These are phyloP conservation scores for Sclerotinia nivalis DNA, from an alignment of 2,329 filamentous ascomycete species.

Conservation along the genomic window DNA sequence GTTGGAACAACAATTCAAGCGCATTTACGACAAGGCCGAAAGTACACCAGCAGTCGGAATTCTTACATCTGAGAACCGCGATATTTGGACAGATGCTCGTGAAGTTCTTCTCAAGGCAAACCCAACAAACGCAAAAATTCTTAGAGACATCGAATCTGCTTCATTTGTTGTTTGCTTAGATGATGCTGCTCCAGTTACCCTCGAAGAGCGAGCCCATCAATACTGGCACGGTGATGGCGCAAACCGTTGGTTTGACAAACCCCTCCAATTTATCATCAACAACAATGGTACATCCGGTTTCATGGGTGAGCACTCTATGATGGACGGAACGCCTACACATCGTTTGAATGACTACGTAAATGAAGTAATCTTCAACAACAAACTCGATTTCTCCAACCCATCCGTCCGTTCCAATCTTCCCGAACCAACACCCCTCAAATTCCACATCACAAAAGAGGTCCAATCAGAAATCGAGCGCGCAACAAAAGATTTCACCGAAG, in stretches of 20 bases:
- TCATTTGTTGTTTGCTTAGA: slow-evolving; percentile 94
- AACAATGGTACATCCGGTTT: slow-evolving; percentile 98
- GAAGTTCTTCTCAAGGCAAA: slow-evolving; percentile 73
- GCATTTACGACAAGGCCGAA: slow-evolving; percentile 77
- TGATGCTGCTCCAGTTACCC: slow-evolving; percentile 84
- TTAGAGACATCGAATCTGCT: slow-evolving; percentile 82
- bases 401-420: slow-evolving; percentile 78
- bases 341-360: slow-evolving; percentile 94
- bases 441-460: slow-evolving; percentile 73
- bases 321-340: slow-evolving; percentile 98
- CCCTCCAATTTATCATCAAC: slow-evolving; percentile 95
- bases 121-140: slow-evolving; percentile 72
- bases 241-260: slow-evolving; percentile 99
- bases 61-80: slow-evolving; percentile 89
- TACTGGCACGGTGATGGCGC: slow-evolving; percentile 98
- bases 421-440: slow-evolving; percentile 75
- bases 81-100: slow-evolving; percentile 86
- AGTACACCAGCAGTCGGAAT: slow-evolving; percentile 74
- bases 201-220: slow-evolving; percentile 91
- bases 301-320: slow-evolving; percentile 99
- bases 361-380: slow-evolving; percentile 89
- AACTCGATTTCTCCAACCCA: slow-evolving; percentile 83
- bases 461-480: slow-evolving; percentile 78
- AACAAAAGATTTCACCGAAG: slow-evolving; percentile 71
- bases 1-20: slow-evolving; percentile 84